A percentile compares a stretch with the other conserved stretches of the same genome.
Evolutionary conservation across 2,329 filamentous ascomycete genomes (phyloP).

Genomic region (Chaetomium strumarium): DNA sequence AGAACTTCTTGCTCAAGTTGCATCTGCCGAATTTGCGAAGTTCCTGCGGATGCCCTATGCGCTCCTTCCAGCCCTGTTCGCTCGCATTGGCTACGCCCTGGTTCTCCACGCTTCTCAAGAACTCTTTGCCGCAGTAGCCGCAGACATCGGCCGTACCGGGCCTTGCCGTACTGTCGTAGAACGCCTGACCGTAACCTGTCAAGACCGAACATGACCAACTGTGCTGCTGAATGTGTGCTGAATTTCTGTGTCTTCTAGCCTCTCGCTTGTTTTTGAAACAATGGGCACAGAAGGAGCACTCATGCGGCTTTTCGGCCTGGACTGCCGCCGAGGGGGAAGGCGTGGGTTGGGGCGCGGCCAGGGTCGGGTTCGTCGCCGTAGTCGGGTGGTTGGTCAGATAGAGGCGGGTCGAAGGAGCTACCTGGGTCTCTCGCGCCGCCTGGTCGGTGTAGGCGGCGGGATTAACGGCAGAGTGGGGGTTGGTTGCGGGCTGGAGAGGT

Average conservation of each 20-base stretch:
- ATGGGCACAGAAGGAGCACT: conserved; percentile 86
- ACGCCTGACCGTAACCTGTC: conserved; percentile 69
- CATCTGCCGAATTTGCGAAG: conserved; percentile 97
- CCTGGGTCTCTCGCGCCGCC: no score
- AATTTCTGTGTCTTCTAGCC: conserved; percentile 92
- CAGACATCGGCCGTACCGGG: conserved; percentile 71
- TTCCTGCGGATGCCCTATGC: conserved; percentile 80
- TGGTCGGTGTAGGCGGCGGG: no score
- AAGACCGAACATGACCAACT: conserved; percentile 96
- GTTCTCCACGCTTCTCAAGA: conserved; percentile 48
- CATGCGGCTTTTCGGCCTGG: conserved; percentile 90
- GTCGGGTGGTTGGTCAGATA: no score
- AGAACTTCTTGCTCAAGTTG: conserved; percentile 98
- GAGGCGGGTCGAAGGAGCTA: no score
- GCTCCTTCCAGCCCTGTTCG: conserved; percentile 80
- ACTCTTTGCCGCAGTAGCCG: conserved; percentile 94
- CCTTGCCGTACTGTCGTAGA: conserved; percentile 69
- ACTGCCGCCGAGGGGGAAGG: no score
- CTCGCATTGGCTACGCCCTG: conserved; percentile 43
- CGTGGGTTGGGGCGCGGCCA: no score
- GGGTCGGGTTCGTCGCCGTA: no score
- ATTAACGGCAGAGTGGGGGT: no score
- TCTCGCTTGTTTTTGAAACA: conserved; percentile 99
- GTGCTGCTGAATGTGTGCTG: conserved; percentile 82
- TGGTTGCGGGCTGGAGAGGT: no score